Evolutionary conservation across 176 grass and related monocot genomes (phyloP).

Genomic region (Rhynchospora tenuis): DNA sequence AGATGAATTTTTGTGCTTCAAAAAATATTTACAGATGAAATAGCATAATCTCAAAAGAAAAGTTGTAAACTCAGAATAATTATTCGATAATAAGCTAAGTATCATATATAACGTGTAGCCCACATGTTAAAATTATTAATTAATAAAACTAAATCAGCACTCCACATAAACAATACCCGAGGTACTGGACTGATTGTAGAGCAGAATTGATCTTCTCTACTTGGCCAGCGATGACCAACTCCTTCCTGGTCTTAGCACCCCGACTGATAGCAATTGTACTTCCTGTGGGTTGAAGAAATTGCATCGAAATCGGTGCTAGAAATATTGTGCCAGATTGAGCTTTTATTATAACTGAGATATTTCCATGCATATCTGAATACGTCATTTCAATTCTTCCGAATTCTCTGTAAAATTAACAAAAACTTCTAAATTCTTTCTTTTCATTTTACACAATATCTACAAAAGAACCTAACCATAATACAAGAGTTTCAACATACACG

Average conservation of each 20-base stretch:
- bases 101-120: background rate
- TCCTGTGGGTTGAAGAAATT: constrained; percentile 37
- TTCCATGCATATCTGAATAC: constrained; percentile 60
- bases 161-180: constrained; percentile 38
- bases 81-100: background rate
- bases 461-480: background rate
- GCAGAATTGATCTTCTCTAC: constrained; percentile 50
- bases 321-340: constrained; percentile 50
- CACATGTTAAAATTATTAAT: background rate
- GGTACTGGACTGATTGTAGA: constrained; percentile 54
- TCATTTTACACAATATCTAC: background rate
- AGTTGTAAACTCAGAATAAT: background rate
- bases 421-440: background rate
- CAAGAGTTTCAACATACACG: background rate
- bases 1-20: background rate
- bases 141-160: background rate
- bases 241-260: constrained; percentile 29
- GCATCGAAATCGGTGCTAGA: constrained; percentile 57
- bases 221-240: constrained; percentile 46
- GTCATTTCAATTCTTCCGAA: constrained; percentile 49
- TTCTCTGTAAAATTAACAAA: constrained; percentile 36
- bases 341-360: constrained; percentile 66
- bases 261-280: constrained; percentile 36
- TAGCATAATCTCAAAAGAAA: background rate
- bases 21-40: background rate